Base-by-base conservation (phyloP, 208 protist species). In the Acanthamoeba culbertsoni region DNA sequence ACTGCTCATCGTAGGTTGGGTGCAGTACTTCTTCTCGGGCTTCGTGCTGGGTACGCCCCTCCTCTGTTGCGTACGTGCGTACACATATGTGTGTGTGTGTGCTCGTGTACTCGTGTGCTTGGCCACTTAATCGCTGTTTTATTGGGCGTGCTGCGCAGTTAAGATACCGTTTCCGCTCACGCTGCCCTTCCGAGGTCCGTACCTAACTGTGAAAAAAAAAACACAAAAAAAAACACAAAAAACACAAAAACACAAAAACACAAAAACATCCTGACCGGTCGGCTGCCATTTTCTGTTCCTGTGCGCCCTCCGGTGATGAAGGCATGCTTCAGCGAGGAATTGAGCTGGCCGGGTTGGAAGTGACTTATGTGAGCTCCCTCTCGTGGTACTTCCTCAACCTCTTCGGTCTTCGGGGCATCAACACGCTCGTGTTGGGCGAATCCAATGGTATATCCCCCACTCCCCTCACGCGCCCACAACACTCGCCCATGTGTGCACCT, bases 311-410 rank as follows among this genome's bases (percentile, higher is more conserved):
- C n/a, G n/a, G n/a, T n/a, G n/a, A n/a, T n/a, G n/a, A n/a, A n/a
- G 97, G 96, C 28, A 99, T 99, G 97, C 97, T 99, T 94, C 98
- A 99, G 95, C 95, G 98, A 37, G 98, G 98, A 6, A 97, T 99
- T 42, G 98, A 99, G 51, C 97, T 99, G 45, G 95, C 97, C 63
- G 96, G 98, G 51, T 96, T 99, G 0, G 98, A 99, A 90, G 98
- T 98, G 55, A 98, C 95, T 93, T 99, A 99, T 94, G 98, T 99
- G 20, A 99, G 98, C 31, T 99, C 98, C 16, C 94, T 99, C 45
- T 99, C 97, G 65, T 97, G 98, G 96, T 99, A 99, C 96, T 99
- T 99, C 93, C 94, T 99, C 8, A 98, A 98, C 92, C 97, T 99
- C 95, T 99, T 98, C 45, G 98, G 98, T 91, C 96, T 98, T 20